Evolutionary conservation across 2,329 filamentous ascomycete genomes (phyloP).

Genomic region (Diaporthe citriasiana): DNA sequence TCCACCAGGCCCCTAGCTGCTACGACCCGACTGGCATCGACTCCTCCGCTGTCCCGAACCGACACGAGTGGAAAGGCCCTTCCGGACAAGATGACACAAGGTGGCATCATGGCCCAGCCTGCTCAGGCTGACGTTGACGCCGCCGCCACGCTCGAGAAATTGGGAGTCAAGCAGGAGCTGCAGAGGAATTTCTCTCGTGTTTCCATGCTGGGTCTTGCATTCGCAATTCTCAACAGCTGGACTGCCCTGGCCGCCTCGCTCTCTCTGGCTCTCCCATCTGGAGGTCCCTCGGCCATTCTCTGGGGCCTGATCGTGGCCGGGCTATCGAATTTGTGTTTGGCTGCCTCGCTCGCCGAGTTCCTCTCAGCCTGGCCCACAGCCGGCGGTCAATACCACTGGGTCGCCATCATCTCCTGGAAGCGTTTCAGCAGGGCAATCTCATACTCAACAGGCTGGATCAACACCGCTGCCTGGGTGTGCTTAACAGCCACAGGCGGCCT

Average conservation of each 20-base stretch:
- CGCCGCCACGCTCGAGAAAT: constrained; percentile 58
- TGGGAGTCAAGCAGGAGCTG: constrained; percentile 65
- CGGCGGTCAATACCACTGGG: constrained; percentile 80
- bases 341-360: constrained; percentile 79
- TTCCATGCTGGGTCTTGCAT: constrained; percentile 63
- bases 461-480: constrained; percentile 79
- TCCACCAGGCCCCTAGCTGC: background rate
- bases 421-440: constrained; percentile 73
- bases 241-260: constrained; percentile 64
- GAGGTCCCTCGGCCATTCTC: constrained; percentile 77
- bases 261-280: constrained; percentile 72
- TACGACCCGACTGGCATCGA: constrained; percentile 1
- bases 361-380: constrained; percentile 73
- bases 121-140: constrained; percentile 35
- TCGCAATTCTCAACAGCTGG: constrained; percentile 66
- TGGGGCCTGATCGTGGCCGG: constrained; percentile 78
- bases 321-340: constrained; percentile 78
- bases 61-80: background rate
- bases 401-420: constrained; percentile 73
- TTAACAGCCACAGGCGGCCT: constrained; percentile 78
- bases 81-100: constrained; percentile 35
- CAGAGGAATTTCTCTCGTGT: constrained; percentile 64
- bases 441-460: constrained; percentile 82
- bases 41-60: constrained; percentile 2
- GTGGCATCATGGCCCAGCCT: constrained; percentile 16